Evolutionary conservation across 163 green algal species (phyloP), one percentile per base, ranked within the genome.

Genomic region (Chloromonas sp.): DNA sequence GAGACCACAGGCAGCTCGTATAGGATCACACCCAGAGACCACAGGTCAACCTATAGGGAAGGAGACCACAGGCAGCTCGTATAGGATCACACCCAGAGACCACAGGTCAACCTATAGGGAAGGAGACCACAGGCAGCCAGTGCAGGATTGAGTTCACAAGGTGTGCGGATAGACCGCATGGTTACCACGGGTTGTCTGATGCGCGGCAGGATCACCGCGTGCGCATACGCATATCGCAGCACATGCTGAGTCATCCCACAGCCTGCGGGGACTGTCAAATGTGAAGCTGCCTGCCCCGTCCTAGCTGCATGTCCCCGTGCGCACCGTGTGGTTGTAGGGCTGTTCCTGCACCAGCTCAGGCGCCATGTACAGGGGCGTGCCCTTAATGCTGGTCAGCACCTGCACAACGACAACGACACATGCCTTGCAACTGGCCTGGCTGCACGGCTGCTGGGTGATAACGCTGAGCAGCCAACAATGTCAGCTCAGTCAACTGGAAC

Each of bases 321-420:
- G 0, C 86, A 96, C 95, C 81, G 94, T 94, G 89, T 97, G 92
- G 85, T 94, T 95, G 91, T 98, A 99, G 1, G 97, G 95, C 89
- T 98, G 93, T 89, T 99, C 97, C 87, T 99, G 96, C 78, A 99
- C 97, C 59, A 99, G 93, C 91, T 99, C 97, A n/a, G 97, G 97
- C 3, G 97, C 97, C 97, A 99, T 99, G 95, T 99, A 99, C 66
- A 99, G 91, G 2, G 97, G 97, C 60, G 97, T 99, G 83, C 97
- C 97, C 93, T 99, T 99, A n/a, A 83, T 83, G 79, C 79, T 83
- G 2, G 79, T 83, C 79, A 83, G 79, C 79, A 83, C 79, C 79
- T 83, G 79, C 79, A 76, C 1, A n/a, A 61, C 15, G 57, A 81
- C 66, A 74, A 36, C 36, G 36, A 36, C 36, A 36, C 36, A 36